phyloP scores from a whole-genome alignment of 106 monocot species.

The Gastrodia elata region DNA sequence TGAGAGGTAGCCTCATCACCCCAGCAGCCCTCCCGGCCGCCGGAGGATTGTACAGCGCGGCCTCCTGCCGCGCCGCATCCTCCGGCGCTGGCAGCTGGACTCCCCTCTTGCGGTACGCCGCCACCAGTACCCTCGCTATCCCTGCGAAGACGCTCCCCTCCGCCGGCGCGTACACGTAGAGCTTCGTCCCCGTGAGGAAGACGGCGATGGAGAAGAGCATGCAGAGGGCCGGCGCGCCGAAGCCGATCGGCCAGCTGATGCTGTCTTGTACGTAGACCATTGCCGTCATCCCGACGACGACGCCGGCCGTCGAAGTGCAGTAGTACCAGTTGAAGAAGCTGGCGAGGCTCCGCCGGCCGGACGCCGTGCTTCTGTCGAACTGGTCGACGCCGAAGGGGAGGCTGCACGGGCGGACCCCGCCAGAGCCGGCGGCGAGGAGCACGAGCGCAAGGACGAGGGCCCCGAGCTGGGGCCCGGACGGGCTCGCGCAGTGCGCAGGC shows the following conservation, averaged over 20 bases:
- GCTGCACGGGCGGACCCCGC: constrained; percentile 47
- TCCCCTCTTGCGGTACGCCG: constrained; percentile 17
- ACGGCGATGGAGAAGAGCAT: constrained; percentile 36
- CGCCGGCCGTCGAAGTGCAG: constrained; percentile 31
- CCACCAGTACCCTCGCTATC: constrained; percentile 16
- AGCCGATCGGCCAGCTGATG: constrained; percentile 63
- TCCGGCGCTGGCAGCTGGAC: constrained; percentile 17
- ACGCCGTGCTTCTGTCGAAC: constrained; percentile 23
- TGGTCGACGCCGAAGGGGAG: constrained; percentile 51
- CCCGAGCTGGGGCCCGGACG: constrained; percentile 9
- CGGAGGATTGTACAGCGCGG: constrained; percentile 13
- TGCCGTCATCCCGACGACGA: constrained; percentile 31
- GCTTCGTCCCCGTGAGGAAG: constrained; percentile 40
- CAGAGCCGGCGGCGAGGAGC: constrained; percentile 24
- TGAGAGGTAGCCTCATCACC: constrained; percentile 20
- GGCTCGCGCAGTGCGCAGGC: constrained; percentile 4
- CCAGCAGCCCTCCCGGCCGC: constrained; percentile 3
- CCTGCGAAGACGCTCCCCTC: constrained; percentile 30
- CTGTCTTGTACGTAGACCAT: constrained; percentile 65
- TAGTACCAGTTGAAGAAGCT: constrained; percentile 96
- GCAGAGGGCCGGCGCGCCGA: constrained; percentile 30
- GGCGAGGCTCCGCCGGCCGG: constrained; percentile 24
- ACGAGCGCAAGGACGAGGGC: constrained; percentile 23
- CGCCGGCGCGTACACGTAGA: constrained; percentile 13
- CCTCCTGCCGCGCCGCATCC: constrained; percentile 20